Percentiles rank a stretch among this genome's conserved stretches.
These are phyloP conservation scores for Agaricus bisporus DNA, from an alignment of 768 basidiomycete genomes.

Conservation along the genomic window DNA sequence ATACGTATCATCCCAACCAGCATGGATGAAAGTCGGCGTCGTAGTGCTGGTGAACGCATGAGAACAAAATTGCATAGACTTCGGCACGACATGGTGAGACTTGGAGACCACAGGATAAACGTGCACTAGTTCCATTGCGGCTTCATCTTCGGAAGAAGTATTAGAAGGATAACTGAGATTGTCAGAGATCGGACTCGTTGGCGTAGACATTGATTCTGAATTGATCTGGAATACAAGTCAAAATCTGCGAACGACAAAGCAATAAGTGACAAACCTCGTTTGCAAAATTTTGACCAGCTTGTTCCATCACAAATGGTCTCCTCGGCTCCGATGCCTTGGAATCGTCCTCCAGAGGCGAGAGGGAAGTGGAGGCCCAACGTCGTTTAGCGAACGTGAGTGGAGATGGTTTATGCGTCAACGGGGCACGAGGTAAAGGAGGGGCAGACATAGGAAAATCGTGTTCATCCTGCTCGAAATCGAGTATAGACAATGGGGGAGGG, in stretches of 20 bases:
- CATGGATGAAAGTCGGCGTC: conserved; percentile 46
- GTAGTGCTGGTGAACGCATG: conserved; percentile 16
- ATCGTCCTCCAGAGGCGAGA: background rate
- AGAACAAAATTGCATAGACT: conserved; percentile 7
- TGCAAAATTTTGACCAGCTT: conserved; percentile 1
- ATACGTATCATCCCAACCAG: conserved; percentile 48
- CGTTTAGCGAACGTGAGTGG: conserved; percentile 60
- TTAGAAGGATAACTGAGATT: conserved; percentile 14
- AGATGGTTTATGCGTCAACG: conserved; percentile 53
- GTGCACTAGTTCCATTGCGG: conserved; percentile 19
- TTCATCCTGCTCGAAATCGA: conserved; percentile 16
- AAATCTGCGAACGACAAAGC: background rate
- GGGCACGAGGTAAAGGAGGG: conserved; percentile 26
- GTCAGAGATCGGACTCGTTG: conserved; percentile 2
- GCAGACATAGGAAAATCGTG: conserved; percentile 14
- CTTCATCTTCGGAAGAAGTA: conserved; percentile 16
- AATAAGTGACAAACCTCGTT: conserved; percentile 10
- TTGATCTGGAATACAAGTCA: background rate
- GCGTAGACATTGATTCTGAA: background rate
- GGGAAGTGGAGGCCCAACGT: conserved; percentile 37
- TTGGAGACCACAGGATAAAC: conserved; percentile 21
- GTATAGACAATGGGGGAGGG: conserved; percentile 28
- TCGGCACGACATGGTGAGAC: conserved; percentile 1
- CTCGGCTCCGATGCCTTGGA: conserved; percentile 2
- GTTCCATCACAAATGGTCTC: background rate